phyloP scores from a whole-genome alignment of 2,329 filamentous ascomycete species.

The Hymenotorrendiella dingleyae region DNA sequence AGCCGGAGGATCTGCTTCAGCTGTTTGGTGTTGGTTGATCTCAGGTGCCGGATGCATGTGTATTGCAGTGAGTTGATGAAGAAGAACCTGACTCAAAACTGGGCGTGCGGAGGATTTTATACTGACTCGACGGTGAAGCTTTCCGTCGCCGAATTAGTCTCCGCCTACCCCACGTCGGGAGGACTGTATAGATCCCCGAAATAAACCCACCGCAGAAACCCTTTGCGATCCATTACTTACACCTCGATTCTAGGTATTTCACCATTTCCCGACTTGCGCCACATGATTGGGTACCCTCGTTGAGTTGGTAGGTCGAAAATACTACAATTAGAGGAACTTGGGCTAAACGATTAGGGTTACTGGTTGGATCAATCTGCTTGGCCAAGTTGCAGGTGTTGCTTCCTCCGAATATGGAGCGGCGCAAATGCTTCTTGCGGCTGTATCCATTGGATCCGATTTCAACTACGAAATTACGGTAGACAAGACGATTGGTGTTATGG shows the following conservation, averaged over 20 bases:
- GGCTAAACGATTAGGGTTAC: slow-evolving; percentile 18
- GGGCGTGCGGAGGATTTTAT: not conserved
- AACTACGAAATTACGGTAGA: slow-evolving; percentile 40
- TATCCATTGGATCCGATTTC: slow-evolving; percentile 45
- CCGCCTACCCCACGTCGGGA: slow-evolving; percentile 52
- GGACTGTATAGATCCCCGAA: slow-evolving; percentile 30
- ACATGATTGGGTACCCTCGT: slow-evolving; percentile 39
- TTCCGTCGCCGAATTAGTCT: slow-evolving; percentile 51
- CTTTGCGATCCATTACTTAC: slow-evolving; percentile 1
- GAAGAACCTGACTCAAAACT: not conserved
- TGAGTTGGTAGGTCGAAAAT: slow-evolving; percentile 37
- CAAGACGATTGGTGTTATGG: slow-evolving; percentile 50
- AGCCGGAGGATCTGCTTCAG: slow-evolving; percentile 47
- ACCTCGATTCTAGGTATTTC: slow-evolving; percentile 39
- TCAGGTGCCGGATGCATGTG: slow-evolving; percentile 51
- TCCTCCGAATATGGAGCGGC: slow-evolving; percentile 52
- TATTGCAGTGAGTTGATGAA: slow-evolving; percentile 35
- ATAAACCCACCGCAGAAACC: not conserved
- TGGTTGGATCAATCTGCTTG: slow-evolving; percentile 47
- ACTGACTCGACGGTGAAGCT: too few relatives aligned
- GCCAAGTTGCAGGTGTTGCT: slow-evolving; percentile 44
- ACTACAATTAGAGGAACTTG: not conserved
- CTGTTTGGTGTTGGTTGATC: slow-evolving; percentile 54
- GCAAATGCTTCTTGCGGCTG: slow-evolving; percentile 49
- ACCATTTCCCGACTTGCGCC: slow-evolving; percentile 49